Evolutionary conservation across 1,284 basidiomycete species (phyloP), one percentile per base, ranked within the genome.

Genomic region (Moesziomyces parantarcticus): DNA sequence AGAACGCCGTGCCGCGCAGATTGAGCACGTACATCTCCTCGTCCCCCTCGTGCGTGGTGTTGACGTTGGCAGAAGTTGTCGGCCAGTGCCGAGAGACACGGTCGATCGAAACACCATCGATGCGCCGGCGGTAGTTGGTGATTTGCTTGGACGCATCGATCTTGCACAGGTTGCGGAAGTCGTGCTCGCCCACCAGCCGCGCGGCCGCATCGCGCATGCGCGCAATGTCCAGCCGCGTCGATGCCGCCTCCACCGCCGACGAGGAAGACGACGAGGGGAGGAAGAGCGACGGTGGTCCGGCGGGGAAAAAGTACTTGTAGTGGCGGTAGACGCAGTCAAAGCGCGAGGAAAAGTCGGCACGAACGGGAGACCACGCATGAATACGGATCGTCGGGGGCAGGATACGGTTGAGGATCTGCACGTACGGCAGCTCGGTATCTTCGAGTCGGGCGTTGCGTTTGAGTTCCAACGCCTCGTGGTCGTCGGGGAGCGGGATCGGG

Each of bases 141-240:
- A 98, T 92, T 85, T 98, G 96, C 84, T 99, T 99, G 61, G 89
- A 88, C 0, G 93, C 89, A 83, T 99, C 96, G n/a, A 98, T 85
- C 84, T 94, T 96, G 87, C 93, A 97, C 46, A 98, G 87, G 82
- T 99, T 98, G 7, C 95, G 89, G 82, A 97, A 98, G 85, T 99
- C 97, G 85, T 98, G 94, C 72, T 92, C 90, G 44, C 96, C 97
- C 13, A 94, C 83, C 34, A 99, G 86, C 1, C 88, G 85, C 1
- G 85, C 67, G 0, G 93, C 92, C 0, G 90, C 95, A 41, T 89
- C 87, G 62, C 88, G 87, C 95, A 99, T 99, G 32, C 87, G 87
- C 81, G 34, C 57, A 23, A 83, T 62, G 45, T 83, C 75, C 26
- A 83, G 43, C 2, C 70, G 49, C 16, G 63, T 51, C 23, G 70